Conservation (phyloP, 2,329 filamentous ascomycete species). For the Lomentospora prolificans region DNA sequence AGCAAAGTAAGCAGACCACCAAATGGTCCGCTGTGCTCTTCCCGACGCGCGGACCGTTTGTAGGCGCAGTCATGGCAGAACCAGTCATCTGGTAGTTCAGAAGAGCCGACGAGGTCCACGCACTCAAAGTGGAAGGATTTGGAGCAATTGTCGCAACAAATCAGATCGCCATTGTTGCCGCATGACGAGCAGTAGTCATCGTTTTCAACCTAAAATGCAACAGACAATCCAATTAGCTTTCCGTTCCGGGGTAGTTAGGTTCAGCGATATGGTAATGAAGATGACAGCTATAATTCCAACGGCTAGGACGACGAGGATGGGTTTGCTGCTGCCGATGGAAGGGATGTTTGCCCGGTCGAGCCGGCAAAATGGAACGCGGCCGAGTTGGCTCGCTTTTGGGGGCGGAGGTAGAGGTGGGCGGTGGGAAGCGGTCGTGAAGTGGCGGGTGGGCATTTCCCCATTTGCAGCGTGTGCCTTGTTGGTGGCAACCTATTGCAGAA, state of each 20-base stretch:
- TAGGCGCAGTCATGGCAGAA: conserved; percentile 67
- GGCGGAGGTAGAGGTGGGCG: background rate
- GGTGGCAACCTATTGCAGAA: background rate
- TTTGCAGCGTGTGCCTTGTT: background rate
- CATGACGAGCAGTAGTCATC: conserved; percentile 87
- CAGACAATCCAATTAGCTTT: background rate
- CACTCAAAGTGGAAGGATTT: conserved; percentile 86
- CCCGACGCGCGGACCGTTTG: conserved; percentile 29
- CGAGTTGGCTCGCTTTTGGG: background rate
- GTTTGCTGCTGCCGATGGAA: no score
- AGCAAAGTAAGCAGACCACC: conserved; percentile 52
- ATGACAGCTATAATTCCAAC: background rate
- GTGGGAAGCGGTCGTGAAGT: background rate
- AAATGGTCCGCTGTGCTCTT: conserved; percentile 46
- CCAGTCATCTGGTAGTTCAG: conserved; percentile 66
- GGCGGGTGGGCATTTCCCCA: background rate
- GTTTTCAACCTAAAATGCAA: conserved; percentile 52
- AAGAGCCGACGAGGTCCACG: conserved; percentile 61
- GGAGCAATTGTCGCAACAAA: conserved; percentile 90
- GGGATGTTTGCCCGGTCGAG: background rate
- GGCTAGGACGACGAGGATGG: background rate
- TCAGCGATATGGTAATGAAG: background rate
- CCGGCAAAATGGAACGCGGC: background rate
- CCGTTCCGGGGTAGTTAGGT: background rate
- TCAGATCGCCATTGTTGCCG: conserved; percentile 69